Conservation (phyloP, 2,329 filamentous ascomycete species). For the Neonectria coccinea region DNA sequence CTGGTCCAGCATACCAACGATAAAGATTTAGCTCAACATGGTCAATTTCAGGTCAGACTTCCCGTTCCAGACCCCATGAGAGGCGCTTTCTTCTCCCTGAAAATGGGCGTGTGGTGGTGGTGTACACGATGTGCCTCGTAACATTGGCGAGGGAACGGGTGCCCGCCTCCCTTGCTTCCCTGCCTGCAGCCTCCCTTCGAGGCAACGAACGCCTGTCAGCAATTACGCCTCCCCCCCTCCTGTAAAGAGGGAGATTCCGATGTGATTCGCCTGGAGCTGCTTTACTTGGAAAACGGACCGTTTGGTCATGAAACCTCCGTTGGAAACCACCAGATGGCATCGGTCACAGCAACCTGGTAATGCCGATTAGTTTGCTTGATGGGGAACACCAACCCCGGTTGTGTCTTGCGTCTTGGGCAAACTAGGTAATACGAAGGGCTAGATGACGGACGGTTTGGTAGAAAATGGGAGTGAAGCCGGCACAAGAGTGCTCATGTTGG, state of each 20-base stretch:
- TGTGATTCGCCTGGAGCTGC: too few relatives aligned
- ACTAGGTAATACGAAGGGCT: neutral
- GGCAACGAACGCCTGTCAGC: neutral
- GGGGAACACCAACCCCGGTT: neutral
- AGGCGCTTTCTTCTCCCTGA: neutral
- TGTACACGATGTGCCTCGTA: neutral
- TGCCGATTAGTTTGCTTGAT: neutral
- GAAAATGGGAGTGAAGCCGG: neutral
- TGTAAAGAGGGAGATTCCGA: neutral
- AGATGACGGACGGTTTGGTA: neutral
- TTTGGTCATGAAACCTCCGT: too few relatives aligned
- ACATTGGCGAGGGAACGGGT: slow-evolving; percentile 2
- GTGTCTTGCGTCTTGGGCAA: neutral
- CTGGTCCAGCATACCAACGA: slow-evolving; percentile 17
- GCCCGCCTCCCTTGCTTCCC: slow-evolving; percentile 16
- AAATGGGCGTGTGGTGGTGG: slow-evolving; percentile 4
- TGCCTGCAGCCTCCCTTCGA: slow-evolving; percentile 12
- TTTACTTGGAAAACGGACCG: neutral
- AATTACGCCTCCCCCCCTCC: neutral
- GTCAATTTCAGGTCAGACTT: slow-evolving; percentile 17
- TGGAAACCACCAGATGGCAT: neutral
- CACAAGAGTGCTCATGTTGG: slow-evolving; percentile 4
- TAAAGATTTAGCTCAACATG: neutral
- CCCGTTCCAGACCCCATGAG: slow-evolving; percentile 16
- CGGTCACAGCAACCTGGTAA: neutral